Evolutionary conservation across 441 rosid species (phyloP), one percentile per base, ranked within the genome.

Genomic region (Erodium texanum): DNA sequence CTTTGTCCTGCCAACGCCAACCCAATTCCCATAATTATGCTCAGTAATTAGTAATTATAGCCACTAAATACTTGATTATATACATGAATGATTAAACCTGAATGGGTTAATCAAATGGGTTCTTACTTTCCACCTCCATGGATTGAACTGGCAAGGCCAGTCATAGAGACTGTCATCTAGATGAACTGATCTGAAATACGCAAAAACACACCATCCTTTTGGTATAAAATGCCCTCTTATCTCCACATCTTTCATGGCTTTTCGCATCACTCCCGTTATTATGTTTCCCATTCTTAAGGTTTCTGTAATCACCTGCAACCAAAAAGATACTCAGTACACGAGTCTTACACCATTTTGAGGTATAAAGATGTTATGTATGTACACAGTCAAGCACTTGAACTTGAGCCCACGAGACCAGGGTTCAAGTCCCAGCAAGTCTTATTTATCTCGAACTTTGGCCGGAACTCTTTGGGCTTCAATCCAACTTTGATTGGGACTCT

Each of bases 71-170:
- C 0, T 15, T 41, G 48, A 41, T 48, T 52, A 52, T 27, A 27
- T 1, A 4, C 29, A 27, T 27, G 29, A 1, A 1, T 27, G 29
- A 27, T 27, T 27, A 4, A 27, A 27, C 1, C 29, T 27, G 4
- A 27, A 27, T 27, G 29, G 29, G 29, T 27, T 27, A 27, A 1
- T 27, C 4, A 27, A 27, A 27, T 4, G 1, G 1, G 10, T 41
- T 12, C 48, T 41, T 41, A 94, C 97, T 79, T 85, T 92, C 99
- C 97, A 91, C 67, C 97, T 91, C 99, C 96, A 92, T 9, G 99
- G 99, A 77, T 92, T 81, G 73, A 94, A 94, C 58, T 80, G 76
- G 77, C 91, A 85, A 58, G 99, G 99, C 67, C 81, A 78, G 32
- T 89, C 89, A 69, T 89, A 94, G 70, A 86, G 76, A 78, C 59